These are phyloP conservation scores for Trichosanthes truncata DNA, from an alignment of 306 rosid genomes.

Conservation along the genomic window DNA sequence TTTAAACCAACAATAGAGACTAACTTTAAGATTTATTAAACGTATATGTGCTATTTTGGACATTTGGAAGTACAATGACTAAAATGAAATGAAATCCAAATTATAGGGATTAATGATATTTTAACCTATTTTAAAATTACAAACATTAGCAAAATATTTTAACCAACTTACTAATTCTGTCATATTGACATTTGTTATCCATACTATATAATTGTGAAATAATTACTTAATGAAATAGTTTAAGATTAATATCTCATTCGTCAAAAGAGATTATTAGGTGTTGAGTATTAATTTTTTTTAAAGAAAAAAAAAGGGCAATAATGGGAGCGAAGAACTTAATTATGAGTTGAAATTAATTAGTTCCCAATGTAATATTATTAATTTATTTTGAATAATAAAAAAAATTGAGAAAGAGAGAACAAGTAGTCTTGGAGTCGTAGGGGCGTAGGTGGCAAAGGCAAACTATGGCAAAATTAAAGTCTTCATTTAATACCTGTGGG, in stretches of 20 bases:
- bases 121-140: too few species aligned
- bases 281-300: too few species aligned
- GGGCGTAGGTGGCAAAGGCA: conserved; percentile 51
- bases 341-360: not conserved
- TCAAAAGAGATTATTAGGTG: not conserved
- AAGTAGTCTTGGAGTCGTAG: conserved; percentile 8
- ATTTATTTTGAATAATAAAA: not conserved
- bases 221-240: not conserved
- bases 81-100: too few species aligned
- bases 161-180: too few species aligned
- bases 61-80: too few species aligned
- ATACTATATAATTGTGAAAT: not conserved
- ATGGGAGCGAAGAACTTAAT: not conserved
- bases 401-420: not conserved
- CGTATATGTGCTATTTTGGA: too few species aligned
- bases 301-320: too few species aligned
- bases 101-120: too few species aligned
- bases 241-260: not conserved
- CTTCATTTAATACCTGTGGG: conserved; percentile 35
- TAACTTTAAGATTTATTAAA: too few species aligned
- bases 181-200: too few species aligned
- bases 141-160: too few species aligned
- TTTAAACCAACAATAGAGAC: too few species aligned
- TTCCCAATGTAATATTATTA: not conserved
- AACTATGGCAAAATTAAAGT: conserved; percentile 44